A percentile compares a stretch with the other conserved stretches of the same genome.
Evolutionary conservation across 2,329 filamentous ascomycete genomes (phyloP).

Genomic region (Cercospora sp.): DNA sequence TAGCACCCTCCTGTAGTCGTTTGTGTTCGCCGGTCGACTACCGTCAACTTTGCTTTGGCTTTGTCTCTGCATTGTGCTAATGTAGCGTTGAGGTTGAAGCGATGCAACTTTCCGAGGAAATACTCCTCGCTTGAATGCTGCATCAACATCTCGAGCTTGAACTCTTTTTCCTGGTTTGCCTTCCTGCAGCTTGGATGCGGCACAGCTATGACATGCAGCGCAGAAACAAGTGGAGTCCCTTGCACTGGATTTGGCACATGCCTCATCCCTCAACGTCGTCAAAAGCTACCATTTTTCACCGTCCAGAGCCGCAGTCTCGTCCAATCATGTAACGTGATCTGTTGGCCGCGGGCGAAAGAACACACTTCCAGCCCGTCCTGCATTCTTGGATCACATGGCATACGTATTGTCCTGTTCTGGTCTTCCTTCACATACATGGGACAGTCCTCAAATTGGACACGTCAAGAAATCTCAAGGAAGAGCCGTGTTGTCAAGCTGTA

Average conservation of each 20-base stretch:
- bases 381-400: neutral
- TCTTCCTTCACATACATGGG: neutral
- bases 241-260: neutral
- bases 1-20: neutral
- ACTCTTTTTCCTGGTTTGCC: neutral
- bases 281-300: neutral
- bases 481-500: neutral
- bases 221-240: neutral
- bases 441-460: neutral
- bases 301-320: neutral
- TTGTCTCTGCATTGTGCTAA: neutral
- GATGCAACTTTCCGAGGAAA: neutral
- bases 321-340: neutral
- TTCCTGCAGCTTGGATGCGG: neutral
- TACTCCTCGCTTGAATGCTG: neutral
- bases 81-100: neutral
- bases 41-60: neutral
- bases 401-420: neutral
- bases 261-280: neutral
- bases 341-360: neutral
- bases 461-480: neutral
- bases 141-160: neutral
- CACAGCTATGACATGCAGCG: neutral
- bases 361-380: neutral
- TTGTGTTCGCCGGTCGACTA: neutral